Evolutionary conservation across 2,329 filamentous ascomycete species (phyloP).

Genomic region (Onygenales sp.): DNA sequence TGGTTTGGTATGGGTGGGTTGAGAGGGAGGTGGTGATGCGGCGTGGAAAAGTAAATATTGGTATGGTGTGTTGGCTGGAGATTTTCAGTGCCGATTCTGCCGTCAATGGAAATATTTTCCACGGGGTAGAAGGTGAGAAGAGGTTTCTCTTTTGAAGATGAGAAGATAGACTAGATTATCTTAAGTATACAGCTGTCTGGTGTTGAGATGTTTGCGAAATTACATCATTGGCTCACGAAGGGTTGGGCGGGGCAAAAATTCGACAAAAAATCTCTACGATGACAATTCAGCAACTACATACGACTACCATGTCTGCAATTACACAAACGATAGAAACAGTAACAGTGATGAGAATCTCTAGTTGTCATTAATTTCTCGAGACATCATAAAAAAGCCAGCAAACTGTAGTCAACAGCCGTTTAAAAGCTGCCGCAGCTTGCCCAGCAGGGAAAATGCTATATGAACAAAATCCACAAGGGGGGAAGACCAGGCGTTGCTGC

Average conservation of each 20-base stretch:
- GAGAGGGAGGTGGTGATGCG: too few species aligned
- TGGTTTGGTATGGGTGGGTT: not conserved
- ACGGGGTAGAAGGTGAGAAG: too few species aligned
- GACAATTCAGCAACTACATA: not conserved
- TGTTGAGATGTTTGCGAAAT: not conserved
- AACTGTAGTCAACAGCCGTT: not conserved
- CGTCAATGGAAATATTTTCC: too few species aligned
- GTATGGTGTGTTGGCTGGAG: too few species aligned
- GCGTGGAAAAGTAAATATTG: not conserved
- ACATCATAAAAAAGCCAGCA: not conserved
- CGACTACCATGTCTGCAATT: not conserved
- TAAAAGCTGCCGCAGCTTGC: not conserved
- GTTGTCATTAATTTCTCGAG: not conserved
- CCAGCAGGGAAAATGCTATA: conserved; percentile 2
- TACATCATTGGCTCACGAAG: not conserved
- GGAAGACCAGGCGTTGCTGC: conserved; percentile 44
- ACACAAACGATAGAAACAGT: not conserved
- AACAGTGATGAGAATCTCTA: not conserved
- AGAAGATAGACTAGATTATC: too few species aligned
- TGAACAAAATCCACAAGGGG: conserved; percentile 14
- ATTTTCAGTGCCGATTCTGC: too few species aligned
- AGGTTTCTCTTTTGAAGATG: too few species aligned
- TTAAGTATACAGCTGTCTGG: not conserved
- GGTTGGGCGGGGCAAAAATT: not conserved
- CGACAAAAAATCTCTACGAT: not conserved